These are phyloP conservation scores for Theobroma cacao DNA, from an alignment of 345 rosid genomes.

Conservation along the genomic window DNA sequence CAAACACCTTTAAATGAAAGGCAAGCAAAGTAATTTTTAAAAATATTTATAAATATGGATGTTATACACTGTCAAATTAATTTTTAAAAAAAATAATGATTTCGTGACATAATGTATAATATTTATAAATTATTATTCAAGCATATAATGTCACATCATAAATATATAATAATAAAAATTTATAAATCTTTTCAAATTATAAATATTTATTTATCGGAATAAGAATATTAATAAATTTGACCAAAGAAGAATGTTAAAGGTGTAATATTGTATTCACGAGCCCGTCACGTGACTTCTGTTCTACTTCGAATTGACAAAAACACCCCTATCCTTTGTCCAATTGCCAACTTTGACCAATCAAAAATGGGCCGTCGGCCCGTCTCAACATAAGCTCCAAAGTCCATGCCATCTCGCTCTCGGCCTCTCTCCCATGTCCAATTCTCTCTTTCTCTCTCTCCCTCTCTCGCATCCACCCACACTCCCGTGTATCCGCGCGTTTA, in stretches of 20 bases:
- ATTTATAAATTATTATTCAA: too few species aligned
- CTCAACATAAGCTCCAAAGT: neutral
- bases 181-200: neutral
- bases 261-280: neutral
- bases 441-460: neutral
- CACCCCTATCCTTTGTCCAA: neutral
- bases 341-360: neutral
- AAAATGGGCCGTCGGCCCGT: neutral
- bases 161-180: too few species aligned
- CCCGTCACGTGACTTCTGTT: neutral
- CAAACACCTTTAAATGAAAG: too few species aligned
- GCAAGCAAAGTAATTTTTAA: too few species aligned
- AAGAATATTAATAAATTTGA: too few species aligned
- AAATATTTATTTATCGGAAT: too few species aligned
- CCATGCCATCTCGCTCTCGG: neutral
- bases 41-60: too few species aligned
- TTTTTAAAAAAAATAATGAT: too few species aligned
- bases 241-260: neutral
- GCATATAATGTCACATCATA: too few species aligned
- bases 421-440: neutral
- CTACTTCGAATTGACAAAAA: neutral
- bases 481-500: neutral
- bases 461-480: neutral
- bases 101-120: too few species aligned
- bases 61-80: too few species aligned